Evolutionary conservation across 345 rosid genomes (phyloP), one percentile per base, ranked within the genome.

Genomic region (Triadica sebifera): DNA sequence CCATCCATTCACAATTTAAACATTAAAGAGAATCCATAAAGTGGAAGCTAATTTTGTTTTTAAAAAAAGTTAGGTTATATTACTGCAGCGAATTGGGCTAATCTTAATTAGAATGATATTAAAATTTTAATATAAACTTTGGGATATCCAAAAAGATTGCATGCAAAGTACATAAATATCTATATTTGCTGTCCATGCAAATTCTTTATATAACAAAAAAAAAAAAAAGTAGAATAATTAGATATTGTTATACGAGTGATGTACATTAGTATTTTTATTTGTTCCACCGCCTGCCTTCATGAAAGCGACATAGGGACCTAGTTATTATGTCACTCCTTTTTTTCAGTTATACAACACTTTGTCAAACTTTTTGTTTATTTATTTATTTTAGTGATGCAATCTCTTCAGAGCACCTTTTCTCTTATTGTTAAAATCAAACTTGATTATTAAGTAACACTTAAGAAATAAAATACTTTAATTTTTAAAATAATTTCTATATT

Each of bases 261-360:
- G 34, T 29, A 29, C 34, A 29, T 29, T 1, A 22, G 0, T 58
- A 65, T 65, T 65, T 20, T 45, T 65, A 65, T 65, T 65, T 65
- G 69, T 16, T 65, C 37, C 69, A 65, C 68, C 4, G 68, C 68
- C 68, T 65, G 68, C 29, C 22, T 65, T 3, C 46, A 4, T 8
- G 29, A 43, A 19, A 65, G 25, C 12, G 68, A 65, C 53, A 65
- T n/a, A 11, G n/a, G 9, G 16, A 1, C 34, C 52, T 43, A 2
- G 0, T 25, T 7, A 12, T 22, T 22, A 29, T 61, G 45, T 61
- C 37, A 1, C 60, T 39, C 6, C 19, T 63, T 11, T 49, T 49
- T 49, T 12, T 15, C 34, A 45, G 4, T 3, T 17, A 3, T 6
- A 6, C 45, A 13, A 37, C 20, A 62, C 9, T 13, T 62, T 22